phyloP scores from a whole-genome alignment of 2,329 filamentous ascomycete species.

The Coniochaeta prunicola region DNA sequence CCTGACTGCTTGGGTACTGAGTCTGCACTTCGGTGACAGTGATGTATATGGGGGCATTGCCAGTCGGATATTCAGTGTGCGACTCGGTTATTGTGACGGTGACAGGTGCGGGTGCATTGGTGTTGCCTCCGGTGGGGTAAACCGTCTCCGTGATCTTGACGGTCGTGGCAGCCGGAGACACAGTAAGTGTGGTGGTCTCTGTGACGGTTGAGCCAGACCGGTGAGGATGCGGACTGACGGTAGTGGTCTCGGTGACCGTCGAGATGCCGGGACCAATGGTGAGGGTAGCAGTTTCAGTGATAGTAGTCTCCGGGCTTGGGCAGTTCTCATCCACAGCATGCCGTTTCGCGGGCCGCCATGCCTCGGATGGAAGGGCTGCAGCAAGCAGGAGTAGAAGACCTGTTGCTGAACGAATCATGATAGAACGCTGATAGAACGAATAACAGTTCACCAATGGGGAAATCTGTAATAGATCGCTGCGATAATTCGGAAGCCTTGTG shows the following conservation, averaged over 20 bases:
- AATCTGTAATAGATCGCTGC: not conserved
- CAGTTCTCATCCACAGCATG: not conserved
- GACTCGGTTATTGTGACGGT: not conserved
- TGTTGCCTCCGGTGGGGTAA: not conserved
- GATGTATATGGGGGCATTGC: not conserved
- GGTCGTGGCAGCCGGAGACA: not conserved
- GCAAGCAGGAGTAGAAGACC: not conserved
- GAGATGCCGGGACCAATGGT: not conserved
- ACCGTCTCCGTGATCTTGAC: not conserved
- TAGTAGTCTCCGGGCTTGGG: not conserved
- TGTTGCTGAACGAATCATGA: not conserved
- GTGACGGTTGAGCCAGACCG: not conserved
- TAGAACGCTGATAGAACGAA: not conserved
- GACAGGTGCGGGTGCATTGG: not conserved
- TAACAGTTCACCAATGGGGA: too few species aligned
- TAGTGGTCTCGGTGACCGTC: not conserved
- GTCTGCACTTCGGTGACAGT: not conserved
- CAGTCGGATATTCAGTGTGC: not conserved
- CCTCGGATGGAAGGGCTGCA: not conserved
- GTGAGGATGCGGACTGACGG: not conserved
- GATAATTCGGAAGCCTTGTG: too few species aligned
- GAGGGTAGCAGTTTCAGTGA: not conserved
- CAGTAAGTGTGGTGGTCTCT: not conserved
- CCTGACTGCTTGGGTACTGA: not conserved
- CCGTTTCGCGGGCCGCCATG: not conserved